Base-by-base conservation (phyloP, 495 filamentous ascomycete species). In the Lasiosphaeris hirsuta region DNA sequence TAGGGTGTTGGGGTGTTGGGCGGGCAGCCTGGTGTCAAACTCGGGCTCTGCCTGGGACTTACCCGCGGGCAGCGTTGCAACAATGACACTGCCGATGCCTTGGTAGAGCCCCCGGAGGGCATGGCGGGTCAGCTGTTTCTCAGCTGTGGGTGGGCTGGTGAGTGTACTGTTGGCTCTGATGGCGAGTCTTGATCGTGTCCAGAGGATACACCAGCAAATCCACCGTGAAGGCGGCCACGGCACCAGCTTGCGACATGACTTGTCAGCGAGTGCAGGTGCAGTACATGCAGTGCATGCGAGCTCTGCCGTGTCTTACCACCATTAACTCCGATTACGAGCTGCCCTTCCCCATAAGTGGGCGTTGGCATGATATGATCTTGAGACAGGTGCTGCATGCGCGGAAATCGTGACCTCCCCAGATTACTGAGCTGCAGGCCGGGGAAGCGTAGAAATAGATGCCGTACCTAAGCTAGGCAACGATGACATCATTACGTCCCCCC, bases 61-160 rank as follows among this genome's bases (percentile, higher is more conserved):
- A 89, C 88, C 90, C 34, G 90, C 88, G 4, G 92, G 92, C 19
- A 96, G 78, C 0, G 92, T 96, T 8, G 90, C 86, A n/a, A 96
- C 69, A 5, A 96, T 85, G 2, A 96, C 88, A 65, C 89, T 92
- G 49, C 90, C 90, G 7, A 96, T 82, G 4, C 92, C 92, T 71
- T 96, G 92, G 63, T 96, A 96, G 11, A 96, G 62, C 0, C 92
- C 92, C 5, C 79, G 77, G 56, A 92, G 89, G 6, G 90, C 76
- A 0, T 81, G 64, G 33, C 76, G 66, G 10, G 69, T 62, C 4
- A 79, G 70, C 37, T 79, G 83, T 19, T 85, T 68, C 1, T 75
- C 74, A 17, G 80, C 75, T 11, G 77, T 82, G 0, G 78, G 77
- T 82, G 0, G 78, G 71, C 73, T 71, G 68, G n/a, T 76, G 77